These are phyloP conservation scores for Gymnopus androsaceus DNA, from an alignment of 1,284 basidiomycete species.

Conservation along the genomic window DNA sequence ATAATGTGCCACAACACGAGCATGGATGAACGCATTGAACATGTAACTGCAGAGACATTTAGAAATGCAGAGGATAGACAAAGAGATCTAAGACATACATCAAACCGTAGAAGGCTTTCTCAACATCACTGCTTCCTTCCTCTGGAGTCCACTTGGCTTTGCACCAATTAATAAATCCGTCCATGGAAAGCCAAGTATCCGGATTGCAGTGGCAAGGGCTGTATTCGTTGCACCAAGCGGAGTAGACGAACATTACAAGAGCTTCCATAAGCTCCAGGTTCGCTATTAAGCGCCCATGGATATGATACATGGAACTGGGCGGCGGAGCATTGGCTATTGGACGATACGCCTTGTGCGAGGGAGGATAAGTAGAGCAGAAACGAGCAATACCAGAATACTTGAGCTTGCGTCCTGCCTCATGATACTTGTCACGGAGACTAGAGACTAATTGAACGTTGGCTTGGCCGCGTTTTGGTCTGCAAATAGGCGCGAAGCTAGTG, in stretches of 20 bases:
- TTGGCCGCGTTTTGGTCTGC: conserved; percentile 61
- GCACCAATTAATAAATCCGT: conserved; percentile 66
- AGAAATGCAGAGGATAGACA: not conserved
- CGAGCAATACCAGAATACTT: conserved; percentile 77
- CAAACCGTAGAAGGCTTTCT: conserved; percentile 72
- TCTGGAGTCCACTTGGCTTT: conserved; percentile 67
- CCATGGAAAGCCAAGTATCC: conserved; percentile 64
- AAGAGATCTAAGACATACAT: conserved; percentile 64
- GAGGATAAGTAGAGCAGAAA: conserved; percentile 69
- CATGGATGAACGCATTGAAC: conserved; percentile 71
- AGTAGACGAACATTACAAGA: conserved; percentile 72
- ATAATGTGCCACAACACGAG: conserved; percentile 52
- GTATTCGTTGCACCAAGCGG: conserved; percentile 70
- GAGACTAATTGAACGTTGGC: conserved; percentile 49
- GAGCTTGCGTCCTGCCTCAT: conserved; percentile 61
- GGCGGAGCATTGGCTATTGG: conserved; percentile 63
- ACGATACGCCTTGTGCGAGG: conserved; percentile 62
- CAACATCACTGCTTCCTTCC: conserved; percentile 62
- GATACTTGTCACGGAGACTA: conserved; percentile 63
- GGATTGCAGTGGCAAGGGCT: conserved; percentile 49
- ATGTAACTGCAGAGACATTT: conserved; percentile 65
- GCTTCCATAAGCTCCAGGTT: conserved; percentile 73
- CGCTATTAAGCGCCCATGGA: conserved; percentile 67
- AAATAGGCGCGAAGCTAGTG: conserved; percentile 56
- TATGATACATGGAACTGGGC: conserved; percentile 66